Evolutionary conservation across 2,329 filamentous ascomycete genomes (phyloP), one percentile per base, ranked within the genome.

Genomic region (Aspergillus transmontanensis): DNA sequence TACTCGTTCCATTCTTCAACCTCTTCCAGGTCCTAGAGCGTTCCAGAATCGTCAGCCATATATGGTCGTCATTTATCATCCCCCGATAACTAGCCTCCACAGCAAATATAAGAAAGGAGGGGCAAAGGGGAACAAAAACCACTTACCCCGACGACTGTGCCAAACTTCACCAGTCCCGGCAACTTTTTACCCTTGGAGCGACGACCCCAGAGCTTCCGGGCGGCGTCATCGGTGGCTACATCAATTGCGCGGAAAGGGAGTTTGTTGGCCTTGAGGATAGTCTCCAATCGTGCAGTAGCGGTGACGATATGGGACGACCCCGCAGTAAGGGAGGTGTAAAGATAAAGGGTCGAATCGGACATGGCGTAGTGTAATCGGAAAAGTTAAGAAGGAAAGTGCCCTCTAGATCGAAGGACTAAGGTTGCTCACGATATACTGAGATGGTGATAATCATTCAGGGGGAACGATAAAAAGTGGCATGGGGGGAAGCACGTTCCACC

Each of bases 1-100:
- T 96, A 97, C 78, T 99, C 95, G 82, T 99, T 99, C 95, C 94
- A 98, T 76, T 99, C 95, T 80, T 99, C 95, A 67, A 98, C 88
- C 79, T 98, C 90, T 67, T 94, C 90, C 57, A 97, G 85, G 76
- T 97, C 95, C 94, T 97, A 68, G 46, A 66, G 53, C 58, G 56
- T 12, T 28, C 11, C 21, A 43, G 14, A 9, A 11, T 9, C 10
- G 57, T 71, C 62, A 71, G 65, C 32, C 26, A 34, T 11, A 19
- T n/a, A 23, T 45, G 36, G 32, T 53, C 46, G 36, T 50, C 21
- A 23, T 6, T 23, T 6, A 21, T n/a, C 55, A 30, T 28, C 23
- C 43, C 9, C 36, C 23, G 12, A 39, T 6, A 41, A 45, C 26
- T 12, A 21, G 11, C 6, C 9, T 45, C 23, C 19, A 10, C 43